A percentile compares a stretch with the other conserved stretches of the same genome.
Conservation (phyloP, 805 yeast genomes). For the Cyberlindnera lachancei region DNA sequence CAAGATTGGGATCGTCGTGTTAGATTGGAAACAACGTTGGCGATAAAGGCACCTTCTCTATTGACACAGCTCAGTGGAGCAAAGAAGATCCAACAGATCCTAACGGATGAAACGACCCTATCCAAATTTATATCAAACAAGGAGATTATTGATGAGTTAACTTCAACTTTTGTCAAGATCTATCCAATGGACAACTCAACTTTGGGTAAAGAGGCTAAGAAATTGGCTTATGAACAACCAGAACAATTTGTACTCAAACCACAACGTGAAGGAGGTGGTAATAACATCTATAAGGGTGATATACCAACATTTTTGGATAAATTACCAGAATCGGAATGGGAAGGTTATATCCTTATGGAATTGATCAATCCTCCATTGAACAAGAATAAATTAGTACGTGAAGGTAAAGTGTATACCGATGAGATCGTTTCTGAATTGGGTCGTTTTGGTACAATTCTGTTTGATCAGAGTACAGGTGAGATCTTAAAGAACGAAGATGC, state of each 20-base stretch:
- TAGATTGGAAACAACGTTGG: constrained; percentile 61
- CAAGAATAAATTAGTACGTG: constrained; percentile 64
- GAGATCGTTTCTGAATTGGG: constrained; percentile 88
- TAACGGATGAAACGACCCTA: constrained; percentile 50
- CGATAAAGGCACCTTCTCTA: constrained; percentile 88
- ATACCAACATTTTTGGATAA: constrained; percentile 65
- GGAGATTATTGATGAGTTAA: constrained; percentile 16
- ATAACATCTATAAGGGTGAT: constrained; percentile 80
- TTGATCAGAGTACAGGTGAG: constrained; percentile 56
- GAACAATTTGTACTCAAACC: constrained; percentile 83
- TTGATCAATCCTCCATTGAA: constrained; percentile 71
- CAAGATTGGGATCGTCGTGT: constrained; percentile 74
- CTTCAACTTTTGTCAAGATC: constrained; percentile 71
- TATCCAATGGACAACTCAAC: constrained; percentile 75
- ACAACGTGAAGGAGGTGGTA: constrained; percentile 99
- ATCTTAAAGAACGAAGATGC: constrained; percentile 57
- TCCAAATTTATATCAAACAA: constrained; percentile 41
- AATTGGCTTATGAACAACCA: constrained; percentile 61
- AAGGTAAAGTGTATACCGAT: constrained; percentile 55
- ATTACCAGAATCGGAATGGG: constrained; percentile 69
- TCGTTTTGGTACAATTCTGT: constrained; percentile 74
- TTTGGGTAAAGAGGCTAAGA: constrained; percentile 54
- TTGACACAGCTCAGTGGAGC: constrained; percentile 89
- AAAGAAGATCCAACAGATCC: constrained; percentile 86
- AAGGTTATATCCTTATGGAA: constrained; percentile 90